Conservation (phyloP, 305 asterid genomes). For the Plantago lanceolata region DNA sequence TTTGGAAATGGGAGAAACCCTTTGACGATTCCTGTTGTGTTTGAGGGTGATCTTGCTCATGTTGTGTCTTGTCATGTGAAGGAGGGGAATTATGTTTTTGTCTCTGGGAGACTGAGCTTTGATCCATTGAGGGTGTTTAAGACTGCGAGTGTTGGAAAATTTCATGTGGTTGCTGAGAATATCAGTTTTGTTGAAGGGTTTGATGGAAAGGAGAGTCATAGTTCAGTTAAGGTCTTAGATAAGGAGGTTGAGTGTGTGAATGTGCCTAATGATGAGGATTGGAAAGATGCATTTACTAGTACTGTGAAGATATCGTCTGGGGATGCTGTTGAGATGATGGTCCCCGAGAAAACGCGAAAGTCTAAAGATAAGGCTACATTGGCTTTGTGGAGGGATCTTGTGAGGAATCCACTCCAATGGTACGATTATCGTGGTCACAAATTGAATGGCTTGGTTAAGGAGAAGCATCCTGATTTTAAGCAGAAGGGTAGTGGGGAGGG, state of each 20-base stretch:
- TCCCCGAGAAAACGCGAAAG: slow-evolving; percentile 16
- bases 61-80: slow-evolving; percentile 59
- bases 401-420: slow-evolving; percentile 62
- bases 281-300: too few species aligned
- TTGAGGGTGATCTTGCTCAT: slow-evolving; percentile 77
- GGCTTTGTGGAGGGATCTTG: slow-evolving; percentile 68
- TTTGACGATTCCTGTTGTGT: slow-evolving; percentile 35
- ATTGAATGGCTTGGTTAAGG: slow-evolving; percentile 48
- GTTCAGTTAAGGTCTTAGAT: too few species aligned
- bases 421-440: slow-evolving; percentile 65
- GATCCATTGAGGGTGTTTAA: slow-evolving; percentile 37
- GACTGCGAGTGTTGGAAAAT: slow-evolving; percentile 37
- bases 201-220: too few species aligned
- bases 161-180: slow-evolving; percentile 61
- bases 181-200: slow-evolving; percentile 60
- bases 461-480: slow-evolving; percentile 75
- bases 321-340: slow-evolving; percentile 10
- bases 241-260: too few species aligned
- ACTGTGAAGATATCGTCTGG: too few species aligned
- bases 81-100: slow-evolving; percentile 57
- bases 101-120: slow-evolving; percentile 60
- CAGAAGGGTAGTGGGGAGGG: slow-evolving; percentile 42
- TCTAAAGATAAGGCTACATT: slow-evolving; percentile 10
- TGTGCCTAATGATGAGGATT: too few species aligned
- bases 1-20: slow-evolving; percentile 16